Base-by-base conservation (phyloP, 164 flowering plant genomes). In the Hamamelis virginiana region DNA sequence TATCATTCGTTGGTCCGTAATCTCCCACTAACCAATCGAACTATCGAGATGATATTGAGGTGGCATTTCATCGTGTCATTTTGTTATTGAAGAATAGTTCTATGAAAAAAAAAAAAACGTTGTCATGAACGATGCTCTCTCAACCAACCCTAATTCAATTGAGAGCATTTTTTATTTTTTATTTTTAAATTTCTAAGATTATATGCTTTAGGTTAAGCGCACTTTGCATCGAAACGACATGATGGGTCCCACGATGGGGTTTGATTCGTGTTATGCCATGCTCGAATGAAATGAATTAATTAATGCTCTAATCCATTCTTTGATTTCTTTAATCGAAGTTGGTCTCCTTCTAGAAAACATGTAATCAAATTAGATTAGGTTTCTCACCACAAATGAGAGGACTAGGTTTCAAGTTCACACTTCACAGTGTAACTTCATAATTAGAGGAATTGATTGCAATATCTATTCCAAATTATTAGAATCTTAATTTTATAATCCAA, bases 271-370 rank as follows among this genome's bases (percentile, higher is more conserved):
- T n/a, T n/a, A n/a, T n/a, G n/a, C n/a, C 18, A 47, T 47, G 48
- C 21, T 46, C 64, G 58, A 60, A 43, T 62, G 45, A 8, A 15
- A 67, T 58, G 1, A 9, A 21, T 41, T 27, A 12, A 41, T 50
- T 33, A 21, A 22, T 46, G n/a, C 6, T 13, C 6, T 33, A 33
- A 33, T 9, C 14, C 45, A 28, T 0, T 47, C 43, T 74, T n/a
- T 27, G n/a, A 48, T 62, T 73, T 55, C 5, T 68, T 71, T 65
- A 73, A 48, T 68, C 41, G 67, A 44, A 70, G 69, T 48, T 44
- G 74, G 73, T 69, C 71, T 67, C 73, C 70, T 70, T 74, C 77
- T 63, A 70, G 57, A 72, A 66, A 68, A 26, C 64, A 66, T 47
- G 21, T 16, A 58, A 67, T 43, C 26, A 62, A 43, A 13, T 26